These are phyloP conservation scores for Drechslerella coelobrocha DNA, from an alignment of 2,329 filamentous ascomycete genomes.

Conservation along the genomic window DNA sequence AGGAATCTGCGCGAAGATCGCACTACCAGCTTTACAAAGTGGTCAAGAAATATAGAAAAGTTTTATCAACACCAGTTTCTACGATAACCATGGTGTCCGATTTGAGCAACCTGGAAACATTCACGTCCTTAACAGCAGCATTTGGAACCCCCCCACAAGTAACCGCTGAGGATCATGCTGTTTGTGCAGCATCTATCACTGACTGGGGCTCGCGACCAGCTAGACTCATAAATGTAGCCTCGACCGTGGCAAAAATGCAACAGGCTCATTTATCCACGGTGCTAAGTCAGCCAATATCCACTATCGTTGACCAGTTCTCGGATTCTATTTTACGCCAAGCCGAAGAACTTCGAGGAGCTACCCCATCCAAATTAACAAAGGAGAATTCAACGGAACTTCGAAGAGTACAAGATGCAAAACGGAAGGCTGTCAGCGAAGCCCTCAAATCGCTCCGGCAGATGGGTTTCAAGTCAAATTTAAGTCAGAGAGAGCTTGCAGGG, in stretches of 20 bases:
- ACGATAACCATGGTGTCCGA: conserved; percentile 53
- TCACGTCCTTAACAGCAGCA: neutral
- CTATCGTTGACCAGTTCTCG: conserved; percentile 56
- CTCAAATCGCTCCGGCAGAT: conserved; percentile 82
- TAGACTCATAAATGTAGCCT: conserved; percentile 73
- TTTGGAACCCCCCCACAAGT: conserved; percentile 56
- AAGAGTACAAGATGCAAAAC: conserved; percentile 89
- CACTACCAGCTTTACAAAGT: conserved; percentile 91
- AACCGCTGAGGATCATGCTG: conserved; percentile 57
- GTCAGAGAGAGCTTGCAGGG: conserved; percentile 72
- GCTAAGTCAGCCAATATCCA: conserved; percentile 65
- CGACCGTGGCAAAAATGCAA: conserved; percentile 76
- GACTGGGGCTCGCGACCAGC: conserved; percentile 54
- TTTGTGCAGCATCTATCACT: conserved; percentile 16
- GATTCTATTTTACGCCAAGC: conserved; percentile 66
- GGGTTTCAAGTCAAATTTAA: conserved; percentile 85
- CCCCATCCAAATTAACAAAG: conserved; percentile 78
- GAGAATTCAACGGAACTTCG: conserved; percentile 73
- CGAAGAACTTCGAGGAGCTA: conserved; percentile 77
- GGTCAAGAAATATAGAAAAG: conserved; percentile 83
- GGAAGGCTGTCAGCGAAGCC: conserved; percentile 86
- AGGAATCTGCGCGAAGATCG: conserved; percentile 86
- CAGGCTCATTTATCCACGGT: conserved; percentile 63
- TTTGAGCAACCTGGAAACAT: conserved; percentile 26
- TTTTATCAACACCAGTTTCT: conserved; percentile 78